Conservation (phyloP, 2,329 filamentous ascomycete species). For the Pezicula carpinea region DNA sequence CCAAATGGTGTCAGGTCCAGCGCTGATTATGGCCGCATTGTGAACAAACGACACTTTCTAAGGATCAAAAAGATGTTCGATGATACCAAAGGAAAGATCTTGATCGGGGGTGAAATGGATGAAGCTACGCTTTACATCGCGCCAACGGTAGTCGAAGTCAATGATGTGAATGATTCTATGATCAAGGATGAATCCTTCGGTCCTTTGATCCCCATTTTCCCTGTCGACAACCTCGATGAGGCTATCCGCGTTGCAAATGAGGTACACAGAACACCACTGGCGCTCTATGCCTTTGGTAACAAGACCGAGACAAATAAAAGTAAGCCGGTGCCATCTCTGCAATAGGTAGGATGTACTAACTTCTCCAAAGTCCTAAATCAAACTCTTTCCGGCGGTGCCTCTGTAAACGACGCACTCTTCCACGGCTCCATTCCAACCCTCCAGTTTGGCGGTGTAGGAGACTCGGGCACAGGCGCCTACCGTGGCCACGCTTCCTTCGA, state of each 20-base stretch:
- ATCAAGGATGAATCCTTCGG: slow-evolving; percentile 86
- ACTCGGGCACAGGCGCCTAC: slow-evolving; percentile 72
- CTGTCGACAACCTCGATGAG: slow-evolving; percentile 75
- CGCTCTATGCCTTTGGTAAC: slow-evolving; percentile 79
- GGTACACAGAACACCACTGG: slow-evolving; percentile 78
- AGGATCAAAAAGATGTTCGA: slow-evolving; percentile 92
- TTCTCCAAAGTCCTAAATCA: slow-evolving; percentile 47
- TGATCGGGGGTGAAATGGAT: slow-evolving; percentile 82
- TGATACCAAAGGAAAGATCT: slow-evolving; percentile 72
- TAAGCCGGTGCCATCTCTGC: slow-evolving; percentile 34
- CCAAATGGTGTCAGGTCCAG: slow-evolving; percentile 76
- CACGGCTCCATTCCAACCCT: slow-evolving; percentile 67
- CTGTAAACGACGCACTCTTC: slow-evolving; percentile 63
- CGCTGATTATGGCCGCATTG: slow-evolving; percentile 72
- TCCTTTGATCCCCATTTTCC: slow-evolving; percentile 80
- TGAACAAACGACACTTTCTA: slow-evolving; percentile 74
- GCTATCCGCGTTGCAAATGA: slow-evolving; percentile 78
- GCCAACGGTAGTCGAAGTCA: slow-evolving; percentile 84
- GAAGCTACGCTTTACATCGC: slow-evolving; percentile 79
- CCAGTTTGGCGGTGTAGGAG: slow-evolving; percentile 78
- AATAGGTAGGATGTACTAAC: slow-evolving; percentile 6
- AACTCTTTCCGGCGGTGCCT: slow-evolving; percentile 64
- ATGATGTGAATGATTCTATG: slow-evolving; percentile 70
- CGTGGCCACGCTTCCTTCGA: slow-evolving; percentile 73
- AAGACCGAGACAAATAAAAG: slow-evolving; percentile 72